Evolutionary conservation across 768 basidiomycete species (phyloP).

Genomic region (Boletellus sp.): DNA sequence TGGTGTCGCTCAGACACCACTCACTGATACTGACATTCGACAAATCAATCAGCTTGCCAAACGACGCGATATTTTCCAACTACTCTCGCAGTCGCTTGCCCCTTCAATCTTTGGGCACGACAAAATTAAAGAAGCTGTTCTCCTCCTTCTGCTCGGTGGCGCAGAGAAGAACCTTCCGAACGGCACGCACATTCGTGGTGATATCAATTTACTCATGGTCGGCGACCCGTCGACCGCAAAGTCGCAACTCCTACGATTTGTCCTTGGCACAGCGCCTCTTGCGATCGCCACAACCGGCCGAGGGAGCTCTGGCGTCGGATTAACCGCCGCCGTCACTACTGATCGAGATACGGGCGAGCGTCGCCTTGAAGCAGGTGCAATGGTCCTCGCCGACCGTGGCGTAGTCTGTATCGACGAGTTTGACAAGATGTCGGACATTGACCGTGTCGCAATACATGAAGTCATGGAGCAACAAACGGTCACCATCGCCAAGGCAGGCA

Average conservation of each 20-base stretch:
- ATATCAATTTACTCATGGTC: constrained; percentile 99
- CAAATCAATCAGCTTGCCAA: constrained; percentile 92
- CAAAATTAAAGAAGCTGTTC: constrained; percentile 90
- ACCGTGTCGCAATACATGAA: constrained; percentile 98
- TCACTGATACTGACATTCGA: constrained; percentile 93
- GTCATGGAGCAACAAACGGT: constrained; percentile 99
- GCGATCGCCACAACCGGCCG: constrained; percentile 98
- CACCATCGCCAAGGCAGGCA: constrained; percentile 98
- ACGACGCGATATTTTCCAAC: constrained; percentile 77
- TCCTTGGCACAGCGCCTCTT: constrained; percentile 91
- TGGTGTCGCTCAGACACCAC: constrained; percentile 86
- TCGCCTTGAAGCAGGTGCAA: constrained; percentile 95
- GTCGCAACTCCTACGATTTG: constrained; percentile 92
- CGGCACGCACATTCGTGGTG: constrained; percentile 97
- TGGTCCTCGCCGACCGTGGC: constrained; percentile 98
- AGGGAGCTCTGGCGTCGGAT: constrained; percentile 97
- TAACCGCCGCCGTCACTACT: constrained; percentile 97
- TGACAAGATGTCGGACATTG: constrained; percentile 99
- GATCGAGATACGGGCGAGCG: constrained; percentile 98
- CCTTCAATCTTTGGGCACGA: constrained; percentile 97
- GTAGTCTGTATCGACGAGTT: constrained; percentile 99
- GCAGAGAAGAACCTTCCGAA: constrained; percentile 97
- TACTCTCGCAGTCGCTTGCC: constrained; percentile 92
- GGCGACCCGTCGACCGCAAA: constrained; percentile 99
- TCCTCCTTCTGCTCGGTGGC: constrained; percentile 91